Conservation (phyloP, 306 rosid genomes). For the Hippophae tibetana region DNA sequence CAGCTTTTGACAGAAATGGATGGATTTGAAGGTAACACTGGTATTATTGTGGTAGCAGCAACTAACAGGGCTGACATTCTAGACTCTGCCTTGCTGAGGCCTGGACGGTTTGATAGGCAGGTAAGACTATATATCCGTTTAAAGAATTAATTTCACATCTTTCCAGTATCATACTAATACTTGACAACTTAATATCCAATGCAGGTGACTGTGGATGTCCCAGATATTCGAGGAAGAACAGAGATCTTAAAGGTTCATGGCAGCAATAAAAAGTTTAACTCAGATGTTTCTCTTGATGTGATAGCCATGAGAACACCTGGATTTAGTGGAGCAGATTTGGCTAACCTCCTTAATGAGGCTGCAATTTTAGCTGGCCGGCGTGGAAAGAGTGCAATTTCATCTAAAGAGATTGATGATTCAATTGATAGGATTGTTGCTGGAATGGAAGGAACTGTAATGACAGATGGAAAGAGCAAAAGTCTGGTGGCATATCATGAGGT, state of each 20-base stretch:
- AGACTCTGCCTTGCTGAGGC: constrained; percentile 89
- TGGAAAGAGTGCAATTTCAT: constrained; percentile 71
- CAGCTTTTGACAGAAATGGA: constrained; percentile 99
- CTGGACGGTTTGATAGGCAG: constrained; percentile 95
- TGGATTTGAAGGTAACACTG: constrained; percentile 95
- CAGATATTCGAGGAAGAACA: constrained; percentile 87
- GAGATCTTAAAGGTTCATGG: constrained; percentile 95
- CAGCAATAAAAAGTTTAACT: constrained; percentile 77
- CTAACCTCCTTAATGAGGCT: constrained; percentile 93
- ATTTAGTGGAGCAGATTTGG: constrained; percentile 97
- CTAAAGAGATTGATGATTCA: constrained; percentile 94
- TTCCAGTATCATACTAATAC: constrained; percentile 5
- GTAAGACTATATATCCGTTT: constrained; percentile 20
- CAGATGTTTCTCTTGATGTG: constrained; percentile 78
- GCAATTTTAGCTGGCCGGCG: constrained; percentile 97
- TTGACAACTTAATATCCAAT: constrained; percentile 12
- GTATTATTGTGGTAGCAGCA: constrained; percentile 93
- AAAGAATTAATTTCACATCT: constrained; percentile 1
- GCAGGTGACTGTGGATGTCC: constrained; percentile 91
- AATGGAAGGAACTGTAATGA: constrained; percentile 99
- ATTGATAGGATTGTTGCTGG: constrained; percentile 98
- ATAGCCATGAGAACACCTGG: constrained; percentile 99
- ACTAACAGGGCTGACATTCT: constrained; percentile 98
- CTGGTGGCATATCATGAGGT: constrained; percentile 97
- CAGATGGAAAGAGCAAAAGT: constrained; percentile 97